Percentiles rank a stretch among this genome's conserved stretches.
Evolutionary conservation across 495 filamentous ascomycete species (phyloP).

Genomic region (Friedmanniomyces simplex): DNA sequence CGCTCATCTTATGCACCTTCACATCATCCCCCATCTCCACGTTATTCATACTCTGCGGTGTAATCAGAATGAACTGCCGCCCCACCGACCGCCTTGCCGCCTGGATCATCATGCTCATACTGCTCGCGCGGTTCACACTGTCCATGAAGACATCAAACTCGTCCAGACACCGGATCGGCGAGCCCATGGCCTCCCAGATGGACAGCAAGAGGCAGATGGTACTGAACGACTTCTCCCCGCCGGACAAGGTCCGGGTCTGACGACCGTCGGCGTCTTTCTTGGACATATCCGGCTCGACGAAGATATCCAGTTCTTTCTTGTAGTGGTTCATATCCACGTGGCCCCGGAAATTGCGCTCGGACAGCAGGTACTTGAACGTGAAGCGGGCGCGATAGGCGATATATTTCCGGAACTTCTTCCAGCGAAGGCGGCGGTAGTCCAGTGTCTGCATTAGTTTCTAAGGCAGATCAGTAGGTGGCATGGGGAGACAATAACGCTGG

Average conservation of each 20-base stretch:
- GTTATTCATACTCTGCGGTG: slow-evolving; percentile 76
- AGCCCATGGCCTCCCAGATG: slow-evolving; percentile 97
- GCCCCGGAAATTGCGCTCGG: slow-evolving; percentile 80
- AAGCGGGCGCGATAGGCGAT: slow-evolving; percentile 76
- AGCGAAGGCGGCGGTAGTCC: slow-evolving; percentile 59
- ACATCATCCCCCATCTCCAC: slow-evolving; percentile 62
- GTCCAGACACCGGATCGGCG: slow-evolving; percentile 85
- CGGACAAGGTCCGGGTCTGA: slow-evolving; percentile 81
- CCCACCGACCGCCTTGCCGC: slow-evolving; percentile 77
- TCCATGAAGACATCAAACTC: slow-evolving; percentile 99
- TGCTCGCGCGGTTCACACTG: slow-evolving; percentile 84
- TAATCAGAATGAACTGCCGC: slow-evolving; percentile 93
- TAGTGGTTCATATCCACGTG: slow-evolving; percentile 67
- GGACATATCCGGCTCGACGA: slow-evolving; percentile 73
- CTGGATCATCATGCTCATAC: slow-evolving; percentile 88
- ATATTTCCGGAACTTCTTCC: slow-evolving; percentile 66
- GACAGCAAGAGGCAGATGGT: slow-evolving; percentile 86
- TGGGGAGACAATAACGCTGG: neutral
- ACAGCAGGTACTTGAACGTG: slow-evolving; percentile 79
- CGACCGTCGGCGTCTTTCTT: slow-evolving; percentile 53
- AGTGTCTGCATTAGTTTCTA: slow-evolving; percentile 51
- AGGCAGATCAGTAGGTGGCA: neutral
- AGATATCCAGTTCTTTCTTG: slow-evolving; percentile 60
- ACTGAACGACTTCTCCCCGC: slow-evolving; percentile 95
- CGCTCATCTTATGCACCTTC: slow-evolving; percentile 44